Evolutionary conservation across 768 basidiomycete species (phyloP), one percentile per base, ranked within the genome.

Genomic region (Nidularia pulvinata): DNA sequence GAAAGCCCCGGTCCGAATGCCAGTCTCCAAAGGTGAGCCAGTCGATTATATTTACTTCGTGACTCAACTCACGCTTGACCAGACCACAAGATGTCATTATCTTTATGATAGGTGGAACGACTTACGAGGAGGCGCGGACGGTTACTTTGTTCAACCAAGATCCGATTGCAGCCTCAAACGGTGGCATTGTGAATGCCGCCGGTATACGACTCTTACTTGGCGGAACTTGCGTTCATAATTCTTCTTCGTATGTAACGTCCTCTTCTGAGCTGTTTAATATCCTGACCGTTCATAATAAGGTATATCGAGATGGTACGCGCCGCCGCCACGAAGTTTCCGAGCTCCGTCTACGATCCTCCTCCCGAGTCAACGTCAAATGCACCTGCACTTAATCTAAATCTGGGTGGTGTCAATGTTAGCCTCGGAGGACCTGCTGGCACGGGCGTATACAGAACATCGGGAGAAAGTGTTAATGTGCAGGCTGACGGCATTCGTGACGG

Each of bases 21-120:
- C 56, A 75, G 79, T 33, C 65, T 95, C 52, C 91, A 92, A 65
- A 76, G 88, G 91, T 88, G 59, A 19, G 72, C 65, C 25, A 2
- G 9, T 14, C 19, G 9, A 33, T 44, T 42, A 51, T 33, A 9
- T 7, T 47, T 43, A 5, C 16, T 36, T 53, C 34, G 25, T 10
- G 9, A 46, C n/a, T 16, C 47, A 33, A 52, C 44, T 5, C 33
- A 10, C 50, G 36, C 19, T 53, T 45, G 51, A 19, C 7, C 62
- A 96, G 96, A 61, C 89, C 95, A 7, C 96, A 98, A 60, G 96
- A 98, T 68, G 83, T 98, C 45, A 97, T 99, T 54, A 77, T 99
- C 54, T 99, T 98, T 71, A 89, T 99, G 76, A 85, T 98, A 55
- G 97, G 97, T 32, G 97, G 97, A 0, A 86, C 93, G 32, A 98